Evolutionary conservation across 2,329 filamentous ascomycete species (phyloP).

Genomic region (Penicillium sp.): DNA sequence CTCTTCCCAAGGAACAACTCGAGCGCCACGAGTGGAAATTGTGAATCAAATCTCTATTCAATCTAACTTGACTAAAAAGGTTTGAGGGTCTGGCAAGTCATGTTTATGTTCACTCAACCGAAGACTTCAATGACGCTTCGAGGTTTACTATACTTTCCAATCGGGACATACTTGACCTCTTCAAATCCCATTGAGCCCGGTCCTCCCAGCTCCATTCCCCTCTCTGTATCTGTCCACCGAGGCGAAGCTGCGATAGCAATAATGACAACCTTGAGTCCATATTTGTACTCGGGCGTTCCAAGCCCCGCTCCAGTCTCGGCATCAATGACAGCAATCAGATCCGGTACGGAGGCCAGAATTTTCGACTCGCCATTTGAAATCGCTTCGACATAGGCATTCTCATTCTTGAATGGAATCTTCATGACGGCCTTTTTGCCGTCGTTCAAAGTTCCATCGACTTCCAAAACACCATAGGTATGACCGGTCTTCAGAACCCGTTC

Average conservation of each 20-base stretch:
- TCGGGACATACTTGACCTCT: slow-evolving; percentile 19
- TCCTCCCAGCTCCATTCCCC: slow-evolving; percentile 42
- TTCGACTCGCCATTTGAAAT: neutral
- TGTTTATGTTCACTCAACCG: neutral
- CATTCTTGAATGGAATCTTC: neutral
- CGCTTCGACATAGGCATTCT: neutral
- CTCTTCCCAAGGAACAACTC: too few species aligned
- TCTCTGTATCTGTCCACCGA: slow-evolving; percentile 23
- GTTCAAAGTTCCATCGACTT: neutral
- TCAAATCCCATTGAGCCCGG: slow-evolving; percentile 27
- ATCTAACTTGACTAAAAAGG: neutral
- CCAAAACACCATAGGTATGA: neutral
- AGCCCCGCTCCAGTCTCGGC: neutral
- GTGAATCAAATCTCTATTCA: neutral
- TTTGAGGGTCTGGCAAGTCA: too few species aligned
- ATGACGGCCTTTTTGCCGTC: neutral
- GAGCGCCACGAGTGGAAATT: too few species aligned
- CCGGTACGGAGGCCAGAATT: neutral
- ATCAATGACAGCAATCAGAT: neutral
- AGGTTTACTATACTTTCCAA: slow-evolving; percentile 22
- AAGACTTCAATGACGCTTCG: slow-evolving; percentile 26
- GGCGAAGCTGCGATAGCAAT: neutral
- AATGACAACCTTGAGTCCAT: neutral
- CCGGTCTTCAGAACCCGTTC: neutral
- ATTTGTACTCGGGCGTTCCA: neutral